Conservation (phyloP, 352 stramenopile genomes). For the Pythium folliculosum region DNA sequence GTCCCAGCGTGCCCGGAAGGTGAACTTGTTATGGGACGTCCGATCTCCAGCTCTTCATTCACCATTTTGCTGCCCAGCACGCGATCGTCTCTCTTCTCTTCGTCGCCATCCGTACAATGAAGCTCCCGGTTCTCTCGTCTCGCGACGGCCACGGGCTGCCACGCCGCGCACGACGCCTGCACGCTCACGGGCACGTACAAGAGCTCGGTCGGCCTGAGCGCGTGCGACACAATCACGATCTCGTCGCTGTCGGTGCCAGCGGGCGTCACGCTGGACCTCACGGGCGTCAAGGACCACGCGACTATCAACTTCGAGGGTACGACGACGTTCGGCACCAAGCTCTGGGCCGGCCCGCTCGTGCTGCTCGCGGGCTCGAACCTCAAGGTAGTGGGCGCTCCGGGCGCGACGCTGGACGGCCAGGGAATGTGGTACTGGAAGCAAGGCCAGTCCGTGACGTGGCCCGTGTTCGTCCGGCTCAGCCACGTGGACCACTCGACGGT, state of each 20-base stretch:
- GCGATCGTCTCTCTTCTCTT: neutral
- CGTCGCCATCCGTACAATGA: neutral
- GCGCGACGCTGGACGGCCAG: slow-evolving; percentile 37
- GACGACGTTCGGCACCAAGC: slow-evolving; percentile 34
- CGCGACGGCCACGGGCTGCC: neutral
- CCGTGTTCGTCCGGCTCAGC: slow-evolving; percentile 41
- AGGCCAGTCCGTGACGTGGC: slow-evolving; percentile 27
- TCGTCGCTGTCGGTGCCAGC: slow-evolving; percentile 30
- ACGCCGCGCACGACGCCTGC: slow-evolving; percentile 17
- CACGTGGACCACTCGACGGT: slow-evolving; percentile 29
- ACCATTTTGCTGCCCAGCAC: neutral
- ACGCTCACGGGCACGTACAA: slow-evolving; percentile 39
- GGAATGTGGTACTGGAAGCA: slow-evolving; percentile 44
- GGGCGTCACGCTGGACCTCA: slow-evolving; percentile 38
- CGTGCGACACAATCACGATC: slow-evolving; percentile 31
- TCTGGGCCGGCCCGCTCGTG: slow-evolving; percentile 39
- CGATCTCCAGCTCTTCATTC: neutral
- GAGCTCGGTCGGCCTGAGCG: slow-evolving; percentile 31
- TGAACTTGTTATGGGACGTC: too few species aligned
- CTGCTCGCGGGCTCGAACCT: slow-evolving; percentile 32
- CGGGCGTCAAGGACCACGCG: slow-evolving; percentile 24
- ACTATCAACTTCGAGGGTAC: slow-evolving; percentile 39
- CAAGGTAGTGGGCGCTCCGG: slow-evolving; percentile 27
- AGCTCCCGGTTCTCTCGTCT: neutral
- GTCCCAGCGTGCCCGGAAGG: too few species aligned